Base-by-base conservation (phyloP, 352 stramenopile genomes). In the Phytophthora macrochlamydospora region DNA sequence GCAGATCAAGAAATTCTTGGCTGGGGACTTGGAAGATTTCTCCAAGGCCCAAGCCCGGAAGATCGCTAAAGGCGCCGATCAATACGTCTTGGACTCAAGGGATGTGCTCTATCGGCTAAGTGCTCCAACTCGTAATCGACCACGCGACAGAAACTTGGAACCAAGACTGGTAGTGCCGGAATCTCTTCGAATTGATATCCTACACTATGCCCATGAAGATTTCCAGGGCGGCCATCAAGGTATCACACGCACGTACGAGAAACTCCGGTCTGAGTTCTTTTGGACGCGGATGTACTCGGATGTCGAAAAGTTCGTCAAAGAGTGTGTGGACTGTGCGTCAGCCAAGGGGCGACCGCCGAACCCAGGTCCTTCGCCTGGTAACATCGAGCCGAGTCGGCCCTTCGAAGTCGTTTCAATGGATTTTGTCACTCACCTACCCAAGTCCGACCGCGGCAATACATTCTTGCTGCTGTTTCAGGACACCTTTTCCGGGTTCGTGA, bases 251-350 rank as follows among this genome's bases (percentile, higher is more conserved):
- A 51, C 56, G 9, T 56, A 51, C 43, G 56, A 63, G 8, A 50
- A 35, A 14, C 9, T 63, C 1, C 56, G 45, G 7, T 63, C 44
- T 14, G 56, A 56, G 4, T 56, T 63, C 13, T 63, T 33, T 14
- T 56, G 46, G 56, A 7, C 13, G 1, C 18, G 56, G 1, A 63
- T 63, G 45, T 63, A 54, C 5, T 14, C 29, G 1, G 49, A 40
- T 11, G 49, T 42, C 1, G 52, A 44, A n/a, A 12, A 31, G 32
- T 42, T 7, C 13, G 12, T 40, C 24, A 32, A 54, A 43, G 46
- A 53, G 29, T 53, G 46, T 53, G 0, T 54, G 12, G 30, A 54
- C 11, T 54, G 28, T n/a, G 49, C 49, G 4, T 42, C 28, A 12
- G 49, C 28, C 31, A 54, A 43, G 31, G 49, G 49, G 49, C 5